Base-by-base conservation (phyloP, 2,329 filamentous ascomycete species). In the Thielaviopsis populi region DNA sequence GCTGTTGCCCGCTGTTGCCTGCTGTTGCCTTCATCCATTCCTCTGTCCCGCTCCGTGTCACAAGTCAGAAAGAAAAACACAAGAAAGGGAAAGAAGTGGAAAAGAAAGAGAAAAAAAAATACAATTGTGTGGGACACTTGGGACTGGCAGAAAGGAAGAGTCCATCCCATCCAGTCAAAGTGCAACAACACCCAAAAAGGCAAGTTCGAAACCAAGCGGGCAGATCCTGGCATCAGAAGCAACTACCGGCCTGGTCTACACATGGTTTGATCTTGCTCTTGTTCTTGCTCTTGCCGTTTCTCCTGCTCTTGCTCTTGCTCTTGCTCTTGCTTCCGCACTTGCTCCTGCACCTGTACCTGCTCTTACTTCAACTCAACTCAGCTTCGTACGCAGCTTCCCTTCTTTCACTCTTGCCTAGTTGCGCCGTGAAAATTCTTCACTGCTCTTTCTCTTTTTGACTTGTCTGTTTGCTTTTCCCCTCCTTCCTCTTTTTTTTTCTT, bases 211-310 rank as follows among this genome's bases (percentile, higher is more conserved):
- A 11, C 27, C 30, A 54, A 19, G 54, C 37, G 5, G 81, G 81
- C 72, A 80, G 89, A 68, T 76, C 77, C 58, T 27, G 37, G 58
- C 22, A 59, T 42, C 37, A 59, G 58, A 59, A 42, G 58, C 58
- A 59, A 59, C 33, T 59, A 42, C 58, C 58, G 42, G 41, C 22
- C 56, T 37, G 42, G 41, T 24, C 46, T 50, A 54, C 50, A 54
- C 41, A 43, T 30, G 59, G 62, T 60, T 40, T 54, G 48, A 10
- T 54, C 48, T 54, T 54, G 48, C 48, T 33, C 3, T 37, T 6
- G 33, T 8, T 37, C 5, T 10, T 37, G 33, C 33, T 37, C 3
- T 37, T 37, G 33, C 30, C 7, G 30, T 33, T 33, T 3, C 30
- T 33, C 3, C 7, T 33, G 30, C 30, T 33, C 3, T 37, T 6